A percentile compares a stretch with the other conserved stretches of the same genome.
Evolutionary conservation across 768 basidiomycete species (phyloP).

Genomic region (Royoungia palumana): DNA sequence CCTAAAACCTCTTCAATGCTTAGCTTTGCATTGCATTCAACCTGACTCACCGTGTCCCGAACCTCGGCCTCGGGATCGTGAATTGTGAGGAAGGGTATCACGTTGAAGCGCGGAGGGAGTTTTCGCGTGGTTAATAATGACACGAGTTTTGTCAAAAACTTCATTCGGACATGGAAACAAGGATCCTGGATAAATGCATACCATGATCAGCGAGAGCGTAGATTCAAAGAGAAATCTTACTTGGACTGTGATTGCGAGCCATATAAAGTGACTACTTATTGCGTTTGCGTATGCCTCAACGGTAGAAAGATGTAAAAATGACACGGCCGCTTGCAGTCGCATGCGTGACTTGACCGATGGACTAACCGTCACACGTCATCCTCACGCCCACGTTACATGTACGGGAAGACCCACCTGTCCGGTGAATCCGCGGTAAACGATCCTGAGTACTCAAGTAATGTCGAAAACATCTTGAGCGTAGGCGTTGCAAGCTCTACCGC

Average conservation of each 20-base stretch:
- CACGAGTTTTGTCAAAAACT: slow-evolving; percentile 74
- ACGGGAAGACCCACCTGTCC: slow-evolving; percentile 43
- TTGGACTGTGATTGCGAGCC: slow-evolving; percentile 72
- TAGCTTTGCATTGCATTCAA: not conserved
- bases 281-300: slow-evolving; percentile 53
- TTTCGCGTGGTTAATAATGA: slow-evolving; percentile 59
- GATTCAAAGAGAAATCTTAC: slow-evolving; percentile 39
- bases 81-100: slow-evolving; percentile 83
- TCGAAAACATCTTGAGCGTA: slow-evolving; percentile 70
- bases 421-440: slow-evolving; percentile 52
- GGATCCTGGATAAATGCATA: slow-evolving; percentile 57
- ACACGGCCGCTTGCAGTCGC: slow-evolving; percentile 78
- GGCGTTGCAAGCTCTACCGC: slow-evolving; percentile 70
- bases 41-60: slow-evolving; percentile 51
- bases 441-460: slow-evolving; percentile 68
- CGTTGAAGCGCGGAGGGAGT: slow-evolving; percentile 69
- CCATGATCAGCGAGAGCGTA: not conserved
- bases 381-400: not conserved
- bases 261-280: slow-evolving; percentile 60
- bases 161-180: slow-evolving; percentile 79
- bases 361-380: slow-evolving; percentile 34
- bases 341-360: slow-evolving; percentile 69
- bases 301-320: slow-evolving; percentile 72
- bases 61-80: slow-evolving; percentile 90
- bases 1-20: slow-evolving; percentile 36